phyloP scores from a whole-genome alignment of 1,284 basidiomycete species.

The Ganoderma meredithae region DNA sequence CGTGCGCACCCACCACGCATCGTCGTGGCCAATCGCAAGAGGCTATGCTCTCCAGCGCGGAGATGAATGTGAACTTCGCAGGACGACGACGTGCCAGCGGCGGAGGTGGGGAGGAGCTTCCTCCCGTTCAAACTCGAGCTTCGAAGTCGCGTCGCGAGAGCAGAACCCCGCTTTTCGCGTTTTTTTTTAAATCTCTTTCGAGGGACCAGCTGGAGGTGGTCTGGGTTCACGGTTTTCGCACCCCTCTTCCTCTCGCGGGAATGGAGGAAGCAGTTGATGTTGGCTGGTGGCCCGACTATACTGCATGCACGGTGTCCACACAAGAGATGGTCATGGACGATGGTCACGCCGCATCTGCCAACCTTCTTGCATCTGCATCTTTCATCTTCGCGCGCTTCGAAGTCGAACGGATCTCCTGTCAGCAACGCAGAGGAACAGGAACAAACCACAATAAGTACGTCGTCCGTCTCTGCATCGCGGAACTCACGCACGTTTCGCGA shows the following conservation, averaged over 20 bases:
- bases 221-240: not conserved
- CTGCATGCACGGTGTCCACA: too few species aligned
- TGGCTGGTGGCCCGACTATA: not conserved
- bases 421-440: not conserved
- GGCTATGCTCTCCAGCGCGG: not conserved
- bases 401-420: not conserved
- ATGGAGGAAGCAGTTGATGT: not conserved
- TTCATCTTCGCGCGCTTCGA: not conserved
- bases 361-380: not conserved
- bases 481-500: not conserved
- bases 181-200: too few species aligned
- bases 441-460: not conserved
- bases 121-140: not conserved
- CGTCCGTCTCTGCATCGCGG: not conserved
- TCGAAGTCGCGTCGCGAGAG: not conserved
- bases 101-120: not conserved
- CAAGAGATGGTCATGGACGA: too few species aligned
- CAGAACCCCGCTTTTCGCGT: constrained; percentile 4
- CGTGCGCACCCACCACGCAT: not conserved
- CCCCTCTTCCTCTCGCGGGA: not conserved
- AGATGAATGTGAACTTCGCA: constrained; percentile 3
- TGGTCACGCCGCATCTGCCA: not conserved
- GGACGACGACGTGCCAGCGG: not conserved
- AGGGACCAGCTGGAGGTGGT: not conserved
- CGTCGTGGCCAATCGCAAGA: not conserved